Base-by-base conservation (phyloP, 495 filamentous ascomycete species). In the Penicillium longicatenatum region DNA sequence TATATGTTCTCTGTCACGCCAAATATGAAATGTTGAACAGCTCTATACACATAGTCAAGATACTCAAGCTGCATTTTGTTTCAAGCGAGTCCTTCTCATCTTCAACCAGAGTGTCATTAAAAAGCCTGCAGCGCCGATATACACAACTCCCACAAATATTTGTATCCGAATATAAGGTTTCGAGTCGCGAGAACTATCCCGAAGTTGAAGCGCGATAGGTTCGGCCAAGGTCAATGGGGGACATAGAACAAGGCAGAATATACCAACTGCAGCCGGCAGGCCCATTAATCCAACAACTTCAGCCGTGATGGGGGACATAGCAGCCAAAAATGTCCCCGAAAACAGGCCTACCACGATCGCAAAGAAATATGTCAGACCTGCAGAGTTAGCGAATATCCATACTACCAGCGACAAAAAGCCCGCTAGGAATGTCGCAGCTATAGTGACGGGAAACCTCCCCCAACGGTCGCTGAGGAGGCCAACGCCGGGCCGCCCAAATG, bases 181-280 rank as follows among this genome's bases (percentile, higher is more conserved):
- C 22, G 44, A 22, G 22, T 47, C 22, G 44, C 7, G 19, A 14
- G 22, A 21, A 14, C 22, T 26, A 26, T 47, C 16, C 19, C 44
- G 44, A 26, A 93, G 78, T 62, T 83, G 76, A 11, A 91, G 71
- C 3, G 75, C 87, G 63, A 92, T 91, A 0, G 83, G 79, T 63
- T 93, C 89, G 47, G 85, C 81, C 56, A 89, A 74, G 54, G 61
- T 48, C 6, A 80, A 76, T 0, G 88, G 89, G 6, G 88, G 60
- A 14, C 84, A 79, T 26, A 91, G 68, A 7, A 83, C 66, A 20
- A 91, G 58, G 88, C 89, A 92, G 5, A 83, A 75, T 9, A 91
- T 75, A 10, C 80, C 84, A 31, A 91, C 66, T 2, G 78, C 80
- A 24, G 84, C 77, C 6, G 84, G 84, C 16, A 90, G 70, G 26